phyloP scores from a whole-genome alignment of 164 flowering plant genomes.

The Houttuynia cordata region DNA sequence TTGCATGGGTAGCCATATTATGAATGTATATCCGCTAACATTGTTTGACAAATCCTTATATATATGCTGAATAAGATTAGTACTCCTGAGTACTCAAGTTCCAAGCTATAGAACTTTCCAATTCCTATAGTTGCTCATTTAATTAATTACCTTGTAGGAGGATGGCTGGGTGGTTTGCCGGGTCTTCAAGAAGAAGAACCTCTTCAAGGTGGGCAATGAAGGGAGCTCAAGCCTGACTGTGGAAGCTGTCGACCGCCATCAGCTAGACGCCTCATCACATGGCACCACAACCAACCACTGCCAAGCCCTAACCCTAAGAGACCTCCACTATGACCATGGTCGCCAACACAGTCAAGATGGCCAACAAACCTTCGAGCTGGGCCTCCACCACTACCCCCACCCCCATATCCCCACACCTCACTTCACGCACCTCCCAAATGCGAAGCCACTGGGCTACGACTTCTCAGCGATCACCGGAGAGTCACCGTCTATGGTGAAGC shows the following conservation, averaged over 20 bases:
- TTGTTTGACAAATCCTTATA: too few species aligned
- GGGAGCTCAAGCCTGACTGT: constrained; percentile 16
- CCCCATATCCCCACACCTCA: constrained; percentile 22
- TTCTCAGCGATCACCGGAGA: constrained; percentile 16
- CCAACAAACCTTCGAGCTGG: constrained; percentile 20
- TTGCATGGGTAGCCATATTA: too few species aligned
- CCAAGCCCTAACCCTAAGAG: constrained; percentile 14
- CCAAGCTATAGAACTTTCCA: too few species aligned
- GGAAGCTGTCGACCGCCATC: not conserved
- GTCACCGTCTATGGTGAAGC: constrained; percentile 35
- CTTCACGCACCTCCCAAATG: constrained; percentile 15
- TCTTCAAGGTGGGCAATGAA: constrained; percentile 53
- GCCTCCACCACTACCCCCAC: constrained; percentile 16
- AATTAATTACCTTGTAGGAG: constrained; percentile 35
- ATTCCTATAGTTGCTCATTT: too few species aligned
- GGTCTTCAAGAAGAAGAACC: constrained; percentile 84
- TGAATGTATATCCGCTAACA: too few species aligned
- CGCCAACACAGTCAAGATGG: constrained; percentile 1
- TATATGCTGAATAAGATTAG: too few species aligned
- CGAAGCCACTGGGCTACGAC: constrained; percentile 21
- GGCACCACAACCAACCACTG: constrained; percentile 7
- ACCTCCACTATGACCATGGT: constrained; percentile 4
- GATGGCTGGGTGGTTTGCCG: constrained; percentile 96
- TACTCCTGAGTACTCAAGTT: too few species aligned
- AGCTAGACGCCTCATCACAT: constrained; percentile 3